Percentiles rank a stretch among this genome's conserved stretches.
Conservation (phyloP, 306 rosid genomes). For the Castanospermum australe region DNA sequence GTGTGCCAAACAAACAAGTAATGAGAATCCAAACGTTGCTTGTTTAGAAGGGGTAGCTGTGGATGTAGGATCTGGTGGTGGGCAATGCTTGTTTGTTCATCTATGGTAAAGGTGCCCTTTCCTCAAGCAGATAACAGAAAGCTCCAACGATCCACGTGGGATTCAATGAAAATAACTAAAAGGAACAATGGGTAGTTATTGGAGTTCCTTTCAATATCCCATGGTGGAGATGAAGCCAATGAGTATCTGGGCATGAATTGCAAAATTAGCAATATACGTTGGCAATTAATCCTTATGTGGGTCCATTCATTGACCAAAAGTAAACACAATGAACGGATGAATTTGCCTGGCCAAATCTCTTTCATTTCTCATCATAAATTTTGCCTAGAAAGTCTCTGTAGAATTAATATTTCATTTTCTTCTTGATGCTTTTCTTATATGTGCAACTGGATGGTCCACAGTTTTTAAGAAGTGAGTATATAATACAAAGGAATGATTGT, state of each 20-base stretch:
- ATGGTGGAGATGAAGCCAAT: background rate
- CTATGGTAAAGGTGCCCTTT: slow-evolving; percentile 34
- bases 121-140: background rate
- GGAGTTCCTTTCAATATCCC: background rate
- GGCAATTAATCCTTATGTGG: background rate
- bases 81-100: slow-evolving; percentile 35
- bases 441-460: slow-evolving; percentile 66
- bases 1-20: slow-evolving; percentile 29
- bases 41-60: slow-evolving; percentile 22
- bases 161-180: slow-evolving; percentile 8
- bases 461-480: slow-evolving; percentile 33
- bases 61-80: slow-evolving; percentile 26
- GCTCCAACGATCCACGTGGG: background rate
- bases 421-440: slow-evolving; percentile 46
- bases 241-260: background rate
- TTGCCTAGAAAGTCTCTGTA: slow-evolving; percentile 39
- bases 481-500: slow-evolving; percentile 40
- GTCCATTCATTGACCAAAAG: background rate
- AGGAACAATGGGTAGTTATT: background rate
- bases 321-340: background rate
- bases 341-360: slow-evolving; percentile 34
- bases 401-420: slow-evolving; percentile 73
- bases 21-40: slow-evolving; percentile 30
- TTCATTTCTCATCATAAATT: slow-evolving; percentile 36
- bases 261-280: background rate